Conservation (phyloP, 495 filamentous ascomycete genomes). For the Penicillium daleae region DNA sequence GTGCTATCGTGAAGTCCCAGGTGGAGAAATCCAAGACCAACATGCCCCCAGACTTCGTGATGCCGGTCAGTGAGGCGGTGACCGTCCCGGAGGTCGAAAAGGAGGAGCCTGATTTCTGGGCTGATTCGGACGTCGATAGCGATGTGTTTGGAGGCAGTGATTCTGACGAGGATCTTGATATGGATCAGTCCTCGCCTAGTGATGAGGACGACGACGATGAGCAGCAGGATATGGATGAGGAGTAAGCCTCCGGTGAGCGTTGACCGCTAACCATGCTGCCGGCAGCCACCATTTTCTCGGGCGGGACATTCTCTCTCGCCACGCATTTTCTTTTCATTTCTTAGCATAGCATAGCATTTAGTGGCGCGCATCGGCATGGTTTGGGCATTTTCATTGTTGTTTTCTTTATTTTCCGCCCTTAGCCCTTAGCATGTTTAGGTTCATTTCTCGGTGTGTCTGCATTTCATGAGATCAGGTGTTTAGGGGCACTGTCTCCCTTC, state of each 20-base stretch:
- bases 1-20: conserved; percentile 65
- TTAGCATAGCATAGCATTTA: neutral
- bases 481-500: neutral
- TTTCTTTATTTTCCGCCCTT: neutral
- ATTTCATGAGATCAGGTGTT: neutral
- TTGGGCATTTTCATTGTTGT: neutral
- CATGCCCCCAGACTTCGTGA: conserved; percentile 78
- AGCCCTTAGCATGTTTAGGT: neutral
- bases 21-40: conserved; percentile 75
- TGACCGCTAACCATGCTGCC: neutral
- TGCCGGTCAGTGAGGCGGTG: conserved; percentile 68
- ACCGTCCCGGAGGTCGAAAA: conserved; percentile 64
- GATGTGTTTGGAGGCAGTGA: conserved; percentile 78
- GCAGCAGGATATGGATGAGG: conserved; percentile 1
- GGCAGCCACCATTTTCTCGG: neutral
- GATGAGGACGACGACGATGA: conserved; percentile 42
- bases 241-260: conserved; percentile 8
- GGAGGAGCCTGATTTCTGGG: conserved; percentile 83
- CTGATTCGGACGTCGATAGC: conserved; percentile 75
- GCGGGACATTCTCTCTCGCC: neutral
- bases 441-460: neutral
- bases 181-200: conserved; percentile 61
- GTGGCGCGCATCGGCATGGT: neutral
- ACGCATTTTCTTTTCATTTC: neutral
- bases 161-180: conserved; percentile 59